Evolutionary conservation across 1,284 basidiomycete species (phyloP).

Genomic region (Pisolithus thermaeus): DNA sequence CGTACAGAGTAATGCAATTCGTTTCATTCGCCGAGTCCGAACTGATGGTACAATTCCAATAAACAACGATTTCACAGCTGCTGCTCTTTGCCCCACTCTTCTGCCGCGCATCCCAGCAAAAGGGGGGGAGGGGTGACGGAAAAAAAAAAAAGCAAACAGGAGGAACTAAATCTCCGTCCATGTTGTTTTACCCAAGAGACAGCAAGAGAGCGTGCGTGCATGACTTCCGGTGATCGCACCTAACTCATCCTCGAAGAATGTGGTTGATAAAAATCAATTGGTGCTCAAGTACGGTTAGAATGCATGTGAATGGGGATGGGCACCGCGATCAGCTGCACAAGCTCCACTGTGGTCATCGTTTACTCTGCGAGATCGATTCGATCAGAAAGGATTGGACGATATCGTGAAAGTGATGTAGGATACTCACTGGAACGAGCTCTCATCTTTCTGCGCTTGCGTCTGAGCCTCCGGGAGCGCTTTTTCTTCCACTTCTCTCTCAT

Average conservation of each 20-base stretch:
- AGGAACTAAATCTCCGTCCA: constrained; percentile 10
- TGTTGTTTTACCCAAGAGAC: constrained; percentile 16
- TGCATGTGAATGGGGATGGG: not conserved
- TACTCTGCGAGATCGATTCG: constrained; percentile 19
- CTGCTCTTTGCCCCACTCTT: constrained; percentile 5
- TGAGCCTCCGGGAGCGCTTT: constrained; percentile 82
- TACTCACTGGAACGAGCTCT: constrained; percentile 81
- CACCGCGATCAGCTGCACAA: constrained; percentile 21
- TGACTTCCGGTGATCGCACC: constrained; percentile 7
- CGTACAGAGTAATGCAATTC: not conserved
- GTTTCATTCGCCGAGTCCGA: not conserved
- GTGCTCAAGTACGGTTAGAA: constrained; percentile 3
- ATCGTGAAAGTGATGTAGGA: not conserved
- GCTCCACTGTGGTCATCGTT: constrained; percentile 21
- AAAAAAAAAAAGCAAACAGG: not conserved
- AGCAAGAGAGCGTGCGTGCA: constrained; percentile 23
- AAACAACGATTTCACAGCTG: constrained; percentile 17
- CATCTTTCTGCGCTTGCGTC: constrained; percentile 89
- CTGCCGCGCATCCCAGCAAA: constrained; percentile 20
- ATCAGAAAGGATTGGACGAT: constrained; percentile 5
- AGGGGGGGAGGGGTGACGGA: not conserved
- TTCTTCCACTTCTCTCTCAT: constrained; percentile 95
- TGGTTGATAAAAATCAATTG: constrained; percentile 9
- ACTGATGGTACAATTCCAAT: constrained; percentile 16
- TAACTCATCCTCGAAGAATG: not conserved